phyloP scores from a whole-genome alignment of 2,329 filamentous ascomycete species.

The Ambrosiella beaveri region DNA sequence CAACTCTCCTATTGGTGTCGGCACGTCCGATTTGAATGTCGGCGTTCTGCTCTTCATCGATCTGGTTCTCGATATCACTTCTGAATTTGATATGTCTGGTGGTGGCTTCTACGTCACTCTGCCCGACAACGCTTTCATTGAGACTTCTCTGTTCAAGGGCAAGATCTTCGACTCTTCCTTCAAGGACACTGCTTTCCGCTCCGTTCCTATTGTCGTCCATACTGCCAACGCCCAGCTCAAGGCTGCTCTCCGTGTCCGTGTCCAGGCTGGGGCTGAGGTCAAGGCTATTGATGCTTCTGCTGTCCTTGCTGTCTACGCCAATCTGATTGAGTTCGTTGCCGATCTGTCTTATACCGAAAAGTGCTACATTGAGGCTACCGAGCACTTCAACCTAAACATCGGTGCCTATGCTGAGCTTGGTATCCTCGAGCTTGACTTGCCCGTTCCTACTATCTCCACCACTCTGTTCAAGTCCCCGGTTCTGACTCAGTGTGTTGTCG shows the following conservation, averaged over 20 bases:
- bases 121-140: constrained; percentile 24
- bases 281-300: constrained; percentile 25
- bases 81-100: constrained; percentile 31
- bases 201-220: constrained; percentile 30
- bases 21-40: constrained; percentile 25
- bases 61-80: constrained; percentile 31
- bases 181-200: constrained; percentile 23
- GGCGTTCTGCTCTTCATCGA: constrained; percentile 33
- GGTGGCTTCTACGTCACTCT: constrained; percentile 33
- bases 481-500: constrained; percentile 21
- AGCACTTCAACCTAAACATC: constrained; percentile 24
- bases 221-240: constrained; percentile 30
- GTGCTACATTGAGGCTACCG: constrained; percentile 22
- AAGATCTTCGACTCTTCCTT: constrained; percentile 30
- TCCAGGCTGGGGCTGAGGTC: constrained; percentile 26
- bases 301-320: constrained; percentile 29
- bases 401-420: constrained; percentile 23
- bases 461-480: constrained; percentile 23
- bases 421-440: constrained; percentile 22
- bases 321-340: constrained; percentile 36
- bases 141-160: constrained; percentile 27
- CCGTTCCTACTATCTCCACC: constrained; percentile 26
- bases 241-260: constrained; percentile 33
- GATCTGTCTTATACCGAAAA: constrained; percentile 21
- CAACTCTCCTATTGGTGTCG: constrained; percentile 26